These are phyloP conservation scores for Naganishia vishniacii DNA, from an alignment of 768 basidiomycete species.

Conservation along the genomic window DNA sequence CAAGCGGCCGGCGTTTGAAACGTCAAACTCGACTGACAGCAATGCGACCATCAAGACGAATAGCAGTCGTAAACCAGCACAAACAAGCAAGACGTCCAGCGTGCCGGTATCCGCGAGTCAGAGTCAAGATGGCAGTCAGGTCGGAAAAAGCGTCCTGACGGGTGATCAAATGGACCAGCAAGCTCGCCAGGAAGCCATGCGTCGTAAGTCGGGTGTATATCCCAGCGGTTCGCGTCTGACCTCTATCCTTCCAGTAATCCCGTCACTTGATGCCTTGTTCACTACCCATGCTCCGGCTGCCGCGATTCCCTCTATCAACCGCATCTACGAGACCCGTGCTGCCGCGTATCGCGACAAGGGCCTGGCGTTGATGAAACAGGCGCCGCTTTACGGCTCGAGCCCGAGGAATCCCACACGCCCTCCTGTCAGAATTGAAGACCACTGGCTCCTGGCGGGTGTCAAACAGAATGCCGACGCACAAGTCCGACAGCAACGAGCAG, in stretches of 20 bases:
- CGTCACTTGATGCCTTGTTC: slow-evolving; percentile 18
- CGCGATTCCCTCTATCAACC: slow-evolving; percentile 44
- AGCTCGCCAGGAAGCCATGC: slow-evolving; percentile 13
- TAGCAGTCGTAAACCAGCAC: slow-evolving; percentile 12
- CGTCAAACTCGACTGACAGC: slow-evolving; percentile 26
- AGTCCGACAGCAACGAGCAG: not conserved
- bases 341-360: slow-evolving; percentile 44
- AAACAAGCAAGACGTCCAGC: slow-evolving; percentile 10
- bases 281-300: slow-evolving; percentile 34
- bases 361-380: slow-evolving; percentile 34
- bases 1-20: slow-evolving; percentile 17
- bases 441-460: slow-evolving; percentile 29
- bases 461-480: not conserved
- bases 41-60: slow-evolving; percentile 25
- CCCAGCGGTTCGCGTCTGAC: not conserved
- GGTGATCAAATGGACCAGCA: not conserved
- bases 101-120: slow-evolving; percentile 16
- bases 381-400: slow-evolving; percentile 29
- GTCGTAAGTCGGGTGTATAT: not conserved
- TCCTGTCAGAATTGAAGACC: slow-evolving; percentile 23
- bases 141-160: not conserved
- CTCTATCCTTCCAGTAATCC: not conserved
- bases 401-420: slow-evolving; percentile 18
- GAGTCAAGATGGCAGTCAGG: not conserved
- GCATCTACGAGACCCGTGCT: slow-evolving; percentile 46